These are phyloP conservation scores for Pleurotus citrinopileatus DNA, from an alignment of 768 basidiomycete genomes.

Conservation along the genomic window DNA sequence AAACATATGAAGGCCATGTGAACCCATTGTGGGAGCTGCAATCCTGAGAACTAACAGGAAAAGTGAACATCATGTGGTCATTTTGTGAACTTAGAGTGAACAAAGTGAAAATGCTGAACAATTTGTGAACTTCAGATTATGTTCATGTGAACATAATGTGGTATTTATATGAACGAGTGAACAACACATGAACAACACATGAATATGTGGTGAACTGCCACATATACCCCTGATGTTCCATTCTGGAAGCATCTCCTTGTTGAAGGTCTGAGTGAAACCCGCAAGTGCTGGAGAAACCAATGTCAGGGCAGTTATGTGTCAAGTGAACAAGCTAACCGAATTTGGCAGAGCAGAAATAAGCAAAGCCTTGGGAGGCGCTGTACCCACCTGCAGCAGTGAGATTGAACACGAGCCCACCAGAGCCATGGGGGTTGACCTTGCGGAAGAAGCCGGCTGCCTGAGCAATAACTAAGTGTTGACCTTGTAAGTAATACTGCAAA, in stretches of 20 bases:
- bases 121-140: no score
- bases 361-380: constrained; percentile 1
- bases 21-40: no score
- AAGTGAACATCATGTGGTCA: no score
- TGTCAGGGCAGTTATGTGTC: neutral
- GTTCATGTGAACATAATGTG: no score
- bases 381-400: constrained; percentile 27
- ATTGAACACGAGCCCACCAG: constrained; percentile 33
- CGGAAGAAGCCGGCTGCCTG: constrained; percentile 28
- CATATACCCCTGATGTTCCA: constrained; percentile 40
- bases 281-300: constrained; percentile 25
- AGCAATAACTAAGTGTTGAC: neutral
- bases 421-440: constrained; percentile 30
- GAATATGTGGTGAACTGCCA: no score
- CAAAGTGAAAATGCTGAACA: no score
- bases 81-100: no score
- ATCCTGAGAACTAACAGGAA: no score
- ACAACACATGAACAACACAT: no score
- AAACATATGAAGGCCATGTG: no score
- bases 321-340: neutral
- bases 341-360: constrained; percentile 22
- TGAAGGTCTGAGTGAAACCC: constrained; percentile 24
- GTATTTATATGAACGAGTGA: no score
- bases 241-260: constrained; percentile 27
- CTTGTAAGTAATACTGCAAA: neutral